Evolutionary conservation across 768 basidiomycete species (phyloP).

Genomic region (Tylopilus rubrobrunneus): DNA sequence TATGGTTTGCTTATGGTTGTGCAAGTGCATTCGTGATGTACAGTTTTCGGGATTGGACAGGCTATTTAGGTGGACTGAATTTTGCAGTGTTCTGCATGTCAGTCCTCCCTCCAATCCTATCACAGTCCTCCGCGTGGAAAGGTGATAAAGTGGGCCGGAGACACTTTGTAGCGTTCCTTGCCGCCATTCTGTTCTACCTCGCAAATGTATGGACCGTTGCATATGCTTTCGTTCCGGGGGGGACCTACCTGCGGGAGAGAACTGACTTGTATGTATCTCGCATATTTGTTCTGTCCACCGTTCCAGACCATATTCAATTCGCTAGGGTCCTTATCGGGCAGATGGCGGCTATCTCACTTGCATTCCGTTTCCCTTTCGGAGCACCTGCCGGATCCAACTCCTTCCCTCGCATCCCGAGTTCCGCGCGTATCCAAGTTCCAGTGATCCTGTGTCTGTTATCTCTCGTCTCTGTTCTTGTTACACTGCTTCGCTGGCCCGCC

Average conservation of each 20-base stretch:
- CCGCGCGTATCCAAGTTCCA: slow-evolving; percentile 29
- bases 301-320: background rate
- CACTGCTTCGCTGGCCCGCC: slow-evolving; percentile 52
- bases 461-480: slow-evolving; percentile 47
- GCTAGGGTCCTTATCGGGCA: slow-evolving; percentile 53
- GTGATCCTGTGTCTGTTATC: slow-evolving; percentile 37
- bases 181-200: slow-evolving; percentile 61
- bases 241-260: slow-evolving; percentile 67
- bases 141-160: slow-evolving; percentile 43
- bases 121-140: slow-evolving; percentile 38
- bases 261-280: slow-evolving; percentile 58
- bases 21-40: slow-evolving; percentile 55
- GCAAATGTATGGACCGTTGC: slow-evolving; percentile 81
- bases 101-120: slow-evolving; percentile 51
- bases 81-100: slow-evolving; percentile 64
- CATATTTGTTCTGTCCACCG: background rate
- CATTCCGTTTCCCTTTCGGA: slow-evolving; percentile 40
- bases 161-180: slow-evolving; percentile 53
- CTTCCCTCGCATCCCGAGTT: slow-evolving; percentile 14
- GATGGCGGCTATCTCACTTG: slow-evolving; percentile 44
- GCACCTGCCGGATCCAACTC: background rate
- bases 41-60: slow-evolving; percentile 58
- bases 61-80: slow-evolving; percentile 65
- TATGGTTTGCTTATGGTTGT: slow-evolving; percentile 55
- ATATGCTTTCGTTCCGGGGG: slow-evolving; percentile 87